Base-by-base conservation (phyloP, 345 rosid genomes). In the Arabis hirsuta region DNA sequence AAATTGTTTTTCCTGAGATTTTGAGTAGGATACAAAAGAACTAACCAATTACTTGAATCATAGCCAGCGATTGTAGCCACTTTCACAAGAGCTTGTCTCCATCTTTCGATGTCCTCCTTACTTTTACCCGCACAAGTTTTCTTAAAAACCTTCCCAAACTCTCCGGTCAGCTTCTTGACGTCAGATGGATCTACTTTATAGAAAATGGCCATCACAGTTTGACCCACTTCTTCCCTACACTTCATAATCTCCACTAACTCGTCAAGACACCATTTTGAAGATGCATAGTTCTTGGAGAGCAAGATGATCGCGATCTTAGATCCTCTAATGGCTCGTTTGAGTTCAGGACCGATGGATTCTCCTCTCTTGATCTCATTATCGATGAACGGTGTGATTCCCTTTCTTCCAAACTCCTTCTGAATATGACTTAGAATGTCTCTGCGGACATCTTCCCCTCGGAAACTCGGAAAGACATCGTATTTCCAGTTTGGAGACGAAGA, bases 291-390 rank as follows among this genome's bases (percentile, higher is more conserved):
- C 34, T 1, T 27, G 0, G 76, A 62, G 39, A 72, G 62, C 45
- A 72, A 31, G 27, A 62, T 0, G 27, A 32, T 5, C 7, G 36
- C 36, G 36, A 32, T 32, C 36, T 32, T 32, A 32, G 36, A 32
- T 32, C 7, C 36, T 32, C 36, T 32, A 32, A 32, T 32, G 0
- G 7, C 36, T 8, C 36, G 36, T 5, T 0, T 32, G 36, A 32
- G 36, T 32, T 32, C 36, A 32, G 36, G 36, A 5, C 36, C 36
- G 36, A 73, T 64, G 4, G 65, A 55, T 12, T 54, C 63, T 32
- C 76, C 70, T 55, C 76, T 72, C 63, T 45, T 34, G 29, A 55
- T 72, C 9, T 48, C 44, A 5, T 73, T 47, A 56, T 73, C 77
- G 0, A 26, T 27, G 59, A 64, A 73, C 0, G 0, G 8, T 36